Conservation (phyloP, 371 early-diverging fungal genomes). For the Mortierella sp. region DNA sequence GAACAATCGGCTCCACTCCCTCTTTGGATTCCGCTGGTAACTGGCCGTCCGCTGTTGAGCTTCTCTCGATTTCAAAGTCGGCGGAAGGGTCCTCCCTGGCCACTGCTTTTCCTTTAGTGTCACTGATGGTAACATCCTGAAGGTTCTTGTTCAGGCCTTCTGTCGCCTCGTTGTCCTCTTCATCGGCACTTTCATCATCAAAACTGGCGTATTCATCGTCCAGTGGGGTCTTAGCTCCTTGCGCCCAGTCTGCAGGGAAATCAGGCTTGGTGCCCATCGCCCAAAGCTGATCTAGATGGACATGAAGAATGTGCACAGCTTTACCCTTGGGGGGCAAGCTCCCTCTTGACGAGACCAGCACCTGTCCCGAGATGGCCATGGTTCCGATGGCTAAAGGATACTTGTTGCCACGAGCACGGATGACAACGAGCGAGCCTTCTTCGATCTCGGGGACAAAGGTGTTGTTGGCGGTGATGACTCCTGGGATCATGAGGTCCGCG, state of each 20-base stretch:
- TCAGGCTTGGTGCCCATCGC: conserved; percentile 72
- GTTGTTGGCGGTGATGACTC: conserved; percentile 64
- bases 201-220: conserved; percentile 22
- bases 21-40: conserved; percentile 32
- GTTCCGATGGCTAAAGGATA: conserved; percentile 72
- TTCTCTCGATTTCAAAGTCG: not conserved
- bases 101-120: conserved; percentile 22
- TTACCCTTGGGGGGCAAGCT: conserved; percentile 77
- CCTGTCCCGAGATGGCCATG: conserved; percentile 65
- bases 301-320: conserved; percentile 77
- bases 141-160: conserved; percentile 27
- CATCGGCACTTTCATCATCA: conserved; percentile 22
- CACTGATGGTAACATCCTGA: not conserved
- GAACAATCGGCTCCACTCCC: conserved; percentile 13
- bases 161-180: conserved; percentile 47
- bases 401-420: conserved; percentile 68
- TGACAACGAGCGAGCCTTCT: conserved; percentile 66
- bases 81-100: not conserved
- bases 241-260: conserved; percentile 62
- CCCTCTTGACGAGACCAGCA: conserved; percentile 60
- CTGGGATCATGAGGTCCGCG: conserved; percentile 79
- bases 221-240: conserved; percentile 14
- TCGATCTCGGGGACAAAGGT: conserved; percentile 62
- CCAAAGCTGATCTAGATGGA: conserved; percentile 78
- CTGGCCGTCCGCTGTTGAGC: not conserved